A percentile compares a stretch with the other conserved stretches of the same genome.
Conservation (phyloP, 768 basidiomycete genomes). For the Suillus subalutaceus region DNA sequence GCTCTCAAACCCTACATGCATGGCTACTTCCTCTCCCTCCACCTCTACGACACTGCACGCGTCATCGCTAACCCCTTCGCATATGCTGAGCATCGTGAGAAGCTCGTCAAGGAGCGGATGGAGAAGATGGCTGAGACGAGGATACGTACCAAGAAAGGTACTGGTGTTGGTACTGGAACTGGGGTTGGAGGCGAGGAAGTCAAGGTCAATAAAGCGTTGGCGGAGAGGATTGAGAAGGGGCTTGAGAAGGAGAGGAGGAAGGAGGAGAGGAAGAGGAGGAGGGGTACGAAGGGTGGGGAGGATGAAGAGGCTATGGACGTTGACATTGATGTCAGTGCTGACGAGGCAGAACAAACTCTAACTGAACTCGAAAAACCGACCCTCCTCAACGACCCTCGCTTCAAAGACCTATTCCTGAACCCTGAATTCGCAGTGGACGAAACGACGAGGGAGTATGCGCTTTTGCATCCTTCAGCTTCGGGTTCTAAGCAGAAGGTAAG, state of each 20-base stretch:
- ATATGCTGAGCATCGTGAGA: slow-evolving; percentile 92
- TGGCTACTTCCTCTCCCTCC: slow-evolving; percentile 96
- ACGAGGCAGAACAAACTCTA: slow-evolving; percentile 21
- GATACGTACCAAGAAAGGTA: slow-evolving; percentile 78
- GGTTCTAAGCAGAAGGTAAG: slow-evolving; percentile 37
- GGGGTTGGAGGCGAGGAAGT: slow-evolving; percentile 56
- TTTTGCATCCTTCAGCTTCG: slow-evolving; percentile 87
- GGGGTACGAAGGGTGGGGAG: slow-evolving; percentile 32
- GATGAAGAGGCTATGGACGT: slow-evolving; percentile 34
- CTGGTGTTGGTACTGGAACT: slow-evolving; percentile 48
- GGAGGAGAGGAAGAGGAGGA: slow-evolving; percentile 50
- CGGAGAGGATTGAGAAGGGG: slow-evolving; percentile 76
- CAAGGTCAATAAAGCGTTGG: slow-evolving; percentile 75
- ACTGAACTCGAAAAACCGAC: slow-evolving; percentile 37
- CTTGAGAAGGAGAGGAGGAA: slow-evolving; percentile 62
- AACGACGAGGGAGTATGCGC: slow-evolving; percentile 81
- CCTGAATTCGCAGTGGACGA: slow-evolving; percentile 93
- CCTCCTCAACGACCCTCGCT: slow-evolving; percentile 85
- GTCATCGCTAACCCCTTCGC: slow-evolving; percentile 96
- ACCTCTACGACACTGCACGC: slow-evolving; percentile 93
- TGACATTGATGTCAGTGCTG: slow-evolving; percentile 15
- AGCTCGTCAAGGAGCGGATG: slow-evolving; percentile 83
- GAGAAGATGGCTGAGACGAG: slow-evolving; percentile 92
- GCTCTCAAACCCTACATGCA: slow-evolving; percentile 99
- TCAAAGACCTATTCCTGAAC: slow-evolving; percentile 88